These are phyloP conservation scores for Cordyceps militaris DNA, from an alignment of 2,329 filamentous ascomycete genomes.

Conservation along the genomic window DNA sequence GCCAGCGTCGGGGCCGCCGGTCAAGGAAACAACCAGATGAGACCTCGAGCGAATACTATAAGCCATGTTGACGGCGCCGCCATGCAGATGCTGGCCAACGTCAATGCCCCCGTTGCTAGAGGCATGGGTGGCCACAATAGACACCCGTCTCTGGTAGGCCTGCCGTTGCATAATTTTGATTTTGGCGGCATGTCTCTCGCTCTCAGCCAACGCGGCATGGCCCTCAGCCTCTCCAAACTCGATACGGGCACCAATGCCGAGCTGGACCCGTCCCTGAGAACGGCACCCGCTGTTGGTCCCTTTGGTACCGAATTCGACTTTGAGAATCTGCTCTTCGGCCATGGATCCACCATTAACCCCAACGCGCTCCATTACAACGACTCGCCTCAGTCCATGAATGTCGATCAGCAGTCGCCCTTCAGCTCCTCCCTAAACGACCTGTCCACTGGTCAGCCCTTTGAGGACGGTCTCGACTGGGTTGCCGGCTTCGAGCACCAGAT, in stretches of 20 bases:
- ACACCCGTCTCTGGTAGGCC: slow-evolving; percentile 66
- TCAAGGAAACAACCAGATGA: slow-evolving; percentile 52
- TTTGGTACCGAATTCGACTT: slow-evolving; percentile 64
- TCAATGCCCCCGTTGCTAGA: slow-evolving; percentile 45
- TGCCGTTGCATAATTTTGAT: slow-evolving; percentile 52
- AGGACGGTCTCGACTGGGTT: slow-evolving; percentile 77
- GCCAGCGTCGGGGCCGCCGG: slow-evolving; percentile 33
- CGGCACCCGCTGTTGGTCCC: slow-evolving; percentile 61
- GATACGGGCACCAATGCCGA: slow-evolving; percentile 69
- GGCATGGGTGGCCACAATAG: slow-evolving; percentile 55
- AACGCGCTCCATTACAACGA: slow-evolving; percentile 78
- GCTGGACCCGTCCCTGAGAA: slow-evolving; percentile 62
- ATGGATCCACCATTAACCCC: slow-evolving; percentile 59
- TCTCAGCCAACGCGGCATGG: slow-evolving; percentile 58
- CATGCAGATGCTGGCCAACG: slow-evolving; percentile 63
- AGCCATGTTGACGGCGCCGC: slow-evolving; percentile 78
- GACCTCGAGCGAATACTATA: slow-evolving; percentile 91
- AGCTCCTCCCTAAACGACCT: slow-evolving; percentile 51
- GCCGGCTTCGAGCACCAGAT: slow-evolving; percentile 74
- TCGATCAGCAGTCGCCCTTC: slow-evolving; percentile 58
- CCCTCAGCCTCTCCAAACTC: slow-evolving; percentile 69
- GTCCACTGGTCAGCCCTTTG: slow-evolving; percentile 51
- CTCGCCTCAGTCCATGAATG: slow-evolving; percentile 59
- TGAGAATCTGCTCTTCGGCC: slow-evolving; percentile 61
- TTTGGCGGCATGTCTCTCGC: slow-evolving; percentile 67